Evolutionary conservation across 805 yeast genomes (phyloP).

Genomic region (Lachancea quebecensis): DNA sequence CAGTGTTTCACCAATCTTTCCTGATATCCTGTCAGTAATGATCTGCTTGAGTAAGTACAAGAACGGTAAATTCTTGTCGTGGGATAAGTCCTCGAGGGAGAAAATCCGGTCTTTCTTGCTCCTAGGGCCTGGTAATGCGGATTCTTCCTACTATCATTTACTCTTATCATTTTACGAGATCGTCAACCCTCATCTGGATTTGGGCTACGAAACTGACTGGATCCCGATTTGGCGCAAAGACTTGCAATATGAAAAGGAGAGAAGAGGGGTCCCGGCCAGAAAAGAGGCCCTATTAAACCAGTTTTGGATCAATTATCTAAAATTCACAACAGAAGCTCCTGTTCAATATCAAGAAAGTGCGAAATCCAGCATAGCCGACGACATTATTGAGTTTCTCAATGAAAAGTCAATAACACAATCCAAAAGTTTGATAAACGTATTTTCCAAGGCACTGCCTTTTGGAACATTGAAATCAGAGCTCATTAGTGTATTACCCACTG

Average conservation of each 20-base stretch:
- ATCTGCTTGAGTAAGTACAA: slow-evolving; percentile 39
- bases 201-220: slow-evolving; percentile 20
- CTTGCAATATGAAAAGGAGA: slow-evolving; percentile 23
- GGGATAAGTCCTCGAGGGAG: slow-evolving; percentile 41
- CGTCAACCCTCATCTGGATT: slow-evolving; percentile 12
- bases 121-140: slow-evolving; percentile 49
- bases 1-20: slow-evolving; percentile 39
- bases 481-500: slow-evolving; percentile 7
- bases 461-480: slow-evolving; percentile 10
- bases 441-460: slow-evolving; percentile 16
- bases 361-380: background rate
- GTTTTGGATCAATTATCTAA: slow-evolving; percentile 27
- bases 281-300: slow-evolving; percentile 29
- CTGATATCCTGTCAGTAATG: slow-evolving; percentile 45
- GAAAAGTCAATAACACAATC: slow-evolving; percentile 14
- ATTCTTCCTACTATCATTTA: slow-evolving; percentile 40
- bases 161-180: slow-evolving; percentile 18
- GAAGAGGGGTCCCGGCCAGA: slow-evolving; percentile 27
- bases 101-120: slow-evolving; percentile 42
- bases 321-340: slow-evolving; percentile 11
- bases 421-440: slow-evolving; percentile 15
- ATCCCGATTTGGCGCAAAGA: slow-evolving; percentile 26
- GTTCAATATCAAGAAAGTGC: slow-evolving; percentile 1
- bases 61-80: slow-evolving; percentile 46
- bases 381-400: slow-evolving; percentile 15